A percentile compares a stretch with the other conserved stretches of the same genome.
These are phyloP conservation scores for Verticillium dahliae DNA, from an alignment of 2,329 filamentous ascomycete species.

Conservation along the genomic window DNA sequence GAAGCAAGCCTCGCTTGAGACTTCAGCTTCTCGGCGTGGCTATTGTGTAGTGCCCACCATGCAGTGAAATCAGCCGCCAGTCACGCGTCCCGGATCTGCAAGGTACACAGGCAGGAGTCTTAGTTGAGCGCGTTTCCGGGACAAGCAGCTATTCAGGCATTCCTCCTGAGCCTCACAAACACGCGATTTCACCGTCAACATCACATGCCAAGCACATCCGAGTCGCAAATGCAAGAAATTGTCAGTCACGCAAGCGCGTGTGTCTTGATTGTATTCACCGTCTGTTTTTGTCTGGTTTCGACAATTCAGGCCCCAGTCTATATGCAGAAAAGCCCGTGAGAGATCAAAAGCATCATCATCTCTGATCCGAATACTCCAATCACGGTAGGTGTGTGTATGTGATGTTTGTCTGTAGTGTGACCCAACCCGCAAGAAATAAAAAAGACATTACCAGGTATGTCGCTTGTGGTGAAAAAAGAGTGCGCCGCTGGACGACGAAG, in stretches of 20 bases:
- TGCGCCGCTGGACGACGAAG: not conserved
- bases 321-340: not conserved
- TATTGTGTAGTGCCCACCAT: not conserved
- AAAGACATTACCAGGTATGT: constrained; percentile 1
- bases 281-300: not conserved
- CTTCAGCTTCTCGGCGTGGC: not conserved
- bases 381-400: not conserved
- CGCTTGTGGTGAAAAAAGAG: not conserved
- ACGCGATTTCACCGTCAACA: not conserved
- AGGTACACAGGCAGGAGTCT: not conserved
- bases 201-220: not conserved
- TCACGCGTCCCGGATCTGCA: not conserved
- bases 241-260: not conserved
- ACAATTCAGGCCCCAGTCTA: not conserved
- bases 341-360: not conserved
- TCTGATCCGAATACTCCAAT: not conserved
- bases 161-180: not conserved
- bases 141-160: not conserved
- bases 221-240: not conserved
- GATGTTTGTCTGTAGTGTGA: not conserved
- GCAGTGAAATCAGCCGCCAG: not conserved
- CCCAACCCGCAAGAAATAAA: not conserved
- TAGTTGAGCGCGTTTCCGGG: not conserved
- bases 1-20: not conserved
- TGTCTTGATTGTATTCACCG: not conserved